Evolutionary conservation across 2,329 filamentous ascomycete species (phyloP), one percentile per base, ranked within the genome.

Genomic region (Tolypocladium tundrense): DNA sequence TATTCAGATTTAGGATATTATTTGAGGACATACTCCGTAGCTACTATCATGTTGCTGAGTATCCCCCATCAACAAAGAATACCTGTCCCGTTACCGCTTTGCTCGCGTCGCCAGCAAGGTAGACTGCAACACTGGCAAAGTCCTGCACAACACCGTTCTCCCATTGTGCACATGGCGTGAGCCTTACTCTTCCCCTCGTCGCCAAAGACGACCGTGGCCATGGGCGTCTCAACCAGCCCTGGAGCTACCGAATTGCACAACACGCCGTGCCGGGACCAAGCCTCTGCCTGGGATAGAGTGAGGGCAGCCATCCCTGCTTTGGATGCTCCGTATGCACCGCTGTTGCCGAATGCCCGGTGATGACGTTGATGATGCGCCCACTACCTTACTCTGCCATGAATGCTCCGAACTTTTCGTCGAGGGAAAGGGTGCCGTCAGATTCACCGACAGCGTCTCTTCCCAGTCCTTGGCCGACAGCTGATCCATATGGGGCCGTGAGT

Each of bases 191-290:
- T 65, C 0, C 59, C 61, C 1, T 60, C 24, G 10, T 70, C 69
- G 0, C 51, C 51, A 4, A 70, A 61, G 0, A 68, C 60, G 8
- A 53, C 31, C 31, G 58, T 1, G 58, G 67, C 64, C 61, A 70
- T 60, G 0, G 66, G 62, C 3, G 70, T 72, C 3, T 67, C 61
- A 1, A 71, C 70, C 0, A 72, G 48, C 0, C 69, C 70, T 0
- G 70, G 70, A 0, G 69, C 70, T 11, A 72, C 55, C 0, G 70
- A 69, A 33, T 72, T 72, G 39, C 70, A 72, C 0, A 72, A 35
- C 5, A 72, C 70, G 6, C 70, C 70, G 0, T 61, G 60, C 0
- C 56, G 60, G n/a, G 69, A 72, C 70, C 70, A 72, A 0, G 69
- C 70, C 45, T 72, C 70, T 0, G 70, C 69, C 53, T 72, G 70